Conservation (phyloP, 768 basidiomycete species). For the Suillus bovinus region DNA sequence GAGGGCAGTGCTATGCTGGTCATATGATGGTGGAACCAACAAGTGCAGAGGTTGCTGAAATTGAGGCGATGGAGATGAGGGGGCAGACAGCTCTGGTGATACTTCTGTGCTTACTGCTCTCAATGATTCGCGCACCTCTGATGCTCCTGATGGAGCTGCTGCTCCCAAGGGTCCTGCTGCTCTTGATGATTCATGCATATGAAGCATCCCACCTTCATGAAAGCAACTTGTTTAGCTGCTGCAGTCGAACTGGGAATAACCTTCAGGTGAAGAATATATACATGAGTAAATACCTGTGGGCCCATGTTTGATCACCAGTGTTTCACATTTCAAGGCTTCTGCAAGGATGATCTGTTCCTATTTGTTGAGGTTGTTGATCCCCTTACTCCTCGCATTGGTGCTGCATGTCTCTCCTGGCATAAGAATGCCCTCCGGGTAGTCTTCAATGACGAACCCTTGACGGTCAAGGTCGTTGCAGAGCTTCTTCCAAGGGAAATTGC, state of each 20-base stretch:
- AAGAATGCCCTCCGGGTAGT: background rate
- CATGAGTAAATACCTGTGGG: background rate
- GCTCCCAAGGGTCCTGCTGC: background rate
- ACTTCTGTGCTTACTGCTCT: background rate
- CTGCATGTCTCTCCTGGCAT: conserved; percentile 4
- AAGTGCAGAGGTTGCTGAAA: background rate
- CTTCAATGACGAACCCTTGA: conserved; percentile 6
- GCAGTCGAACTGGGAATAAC: background rate
- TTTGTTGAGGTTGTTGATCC: background rate
- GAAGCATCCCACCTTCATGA: background rate
- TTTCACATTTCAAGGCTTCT: background rate
- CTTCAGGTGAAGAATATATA: background rate
- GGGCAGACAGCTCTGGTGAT: background rate
- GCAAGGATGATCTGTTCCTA: background rate
- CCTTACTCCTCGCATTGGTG: conserved; percentile 2
- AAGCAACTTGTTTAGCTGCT: background rate
- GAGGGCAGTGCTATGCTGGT: background rate
- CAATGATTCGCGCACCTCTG: too few species aligned
- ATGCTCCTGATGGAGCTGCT: background rate
- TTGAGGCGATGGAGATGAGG: background rate
- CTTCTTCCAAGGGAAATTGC: conserved; percentile 7
- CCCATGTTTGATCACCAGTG: background rate
- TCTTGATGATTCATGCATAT: background rate
- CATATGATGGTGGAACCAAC: background rate
- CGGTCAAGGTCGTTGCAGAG: background rate